These are phyloP conservation scores for Cornus florida DNA, from an alignment of 148 eudicot species.

Conservation along the genomic window DNA sequence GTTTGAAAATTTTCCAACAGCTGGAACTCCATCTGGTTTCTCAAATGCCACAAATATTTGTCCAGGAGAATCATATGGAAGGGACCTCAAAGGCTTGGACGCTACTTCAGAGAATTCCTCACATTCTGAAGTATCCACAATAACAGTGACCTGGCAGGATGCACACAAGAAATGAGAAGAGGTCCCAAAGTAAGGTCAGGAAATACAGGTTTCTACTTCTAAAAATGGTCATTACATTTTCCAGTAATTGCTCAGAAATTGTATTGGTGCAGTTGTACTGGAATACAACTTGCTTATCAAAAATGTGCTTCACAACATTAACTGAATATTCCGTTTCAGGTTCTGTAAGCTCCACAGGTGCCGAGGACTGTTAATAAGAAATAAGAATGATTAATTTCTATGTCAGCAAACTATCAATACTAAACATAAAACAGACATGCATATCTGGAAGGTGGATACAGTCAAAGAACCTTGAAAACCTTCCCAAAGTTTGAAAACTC, in stretches of 20 bases:
- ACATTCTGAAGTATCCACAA: constrained; percentile 94
- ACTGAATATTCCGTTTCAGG: constrained; percentile 98
- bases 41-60: constrained; percentile 92
- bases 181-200: not conserved
- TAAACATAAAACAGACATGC: constrained; percentile 5
- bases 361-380: constrained; percentile 63
- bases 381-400: constrained; percentile 11
- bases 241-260: constrained; percentile 85
- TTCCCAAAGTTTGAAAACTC: constrained; percentile 86
- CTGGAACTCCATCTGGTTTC: constrained; percentile 85
- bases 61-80: constrained; percentile 92
- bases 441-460: not conserved
- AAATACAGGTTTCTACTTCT: not conserved
- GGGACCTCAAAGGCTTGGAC: constrained; percentile 71
- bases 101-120: constrained; percentile 85
- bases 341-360: constrained; percentile 93
- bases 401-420: not conserved
- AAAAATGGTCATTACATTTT: constrained; percentile 56
- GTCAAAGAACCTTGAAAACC: constrained; percentile 74
- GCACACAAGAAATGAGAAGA: constrained; percentile 13
- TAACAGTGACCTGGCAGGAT: constrained; percentile 66
- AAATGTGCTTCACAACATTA: constrained; percentile 90
- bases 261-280: constrained; percentile 99
- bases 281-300: constrained; percentile 82
- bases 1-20: constrained; percentile 83